Conservation (phyloP, 1,284 basidiomycete genomes). For the Leucoagaricus sp. region DNA sequence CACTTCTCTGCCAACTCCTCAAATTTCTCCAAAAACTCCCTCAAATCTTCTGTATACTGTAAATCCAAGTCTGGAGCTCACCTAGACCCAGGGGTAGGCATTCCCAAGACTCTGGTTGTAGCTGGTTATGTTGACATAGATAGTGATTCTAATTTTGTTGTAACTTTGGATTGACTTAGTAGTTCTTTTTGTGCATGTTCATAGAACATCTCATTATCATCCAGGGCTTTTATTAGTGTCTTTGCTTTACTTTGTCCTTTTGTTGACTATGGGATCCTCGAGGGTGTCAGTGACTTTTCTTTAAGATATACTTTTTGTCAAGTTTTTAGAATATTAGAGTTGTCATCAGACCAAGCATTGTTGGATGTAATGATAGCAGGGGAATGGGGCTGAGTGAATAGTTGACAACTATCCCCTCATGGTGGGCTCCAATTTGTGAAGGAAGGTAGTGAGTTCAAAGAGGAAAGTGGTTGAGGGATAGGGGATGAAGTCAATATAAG, state of each 20-base stretch:
- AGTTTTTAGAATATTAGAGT: neutral
- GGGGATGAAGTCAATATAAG: no score
- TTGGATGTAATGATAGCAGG: neutral
- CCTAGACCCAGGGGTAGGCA: neutral
- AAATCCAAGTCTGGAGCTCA: constrained; percentile 9
- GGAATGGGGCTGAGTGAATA: neutral
- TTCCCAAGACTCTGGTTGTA: neutral
- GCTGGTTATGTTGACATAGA: neutral
- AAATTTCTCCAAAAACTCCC: constrained; percentile 15
- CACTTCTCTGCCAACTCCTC: neutral
- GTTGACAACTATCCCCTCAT: neutral
- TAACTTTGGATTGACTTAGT: neutral
- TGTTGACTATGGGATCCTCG: neutral
- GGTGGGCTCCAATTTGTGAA: neutral
- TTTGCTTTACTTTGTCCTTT: neutral
- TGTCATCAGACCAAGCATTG: neutral
- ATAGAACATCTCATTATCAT: neutral
- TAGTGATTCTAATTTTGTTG: neutral
- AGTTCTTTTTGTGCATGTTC: neutral
- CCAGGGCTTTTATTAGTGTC: no score
- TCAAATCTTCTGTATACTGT: constrained; percentile 6
- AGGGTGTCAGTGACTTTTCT: neutral
- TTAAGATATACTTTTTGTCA: neutral
- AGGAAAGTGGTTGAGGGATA: no score
- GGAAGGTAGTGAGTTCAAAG: neutral